These are phyloP conservation scores for Cercis canadensis DNA, from an alignment of 306 rosid species.

Conservation along the genomic window DNA sequence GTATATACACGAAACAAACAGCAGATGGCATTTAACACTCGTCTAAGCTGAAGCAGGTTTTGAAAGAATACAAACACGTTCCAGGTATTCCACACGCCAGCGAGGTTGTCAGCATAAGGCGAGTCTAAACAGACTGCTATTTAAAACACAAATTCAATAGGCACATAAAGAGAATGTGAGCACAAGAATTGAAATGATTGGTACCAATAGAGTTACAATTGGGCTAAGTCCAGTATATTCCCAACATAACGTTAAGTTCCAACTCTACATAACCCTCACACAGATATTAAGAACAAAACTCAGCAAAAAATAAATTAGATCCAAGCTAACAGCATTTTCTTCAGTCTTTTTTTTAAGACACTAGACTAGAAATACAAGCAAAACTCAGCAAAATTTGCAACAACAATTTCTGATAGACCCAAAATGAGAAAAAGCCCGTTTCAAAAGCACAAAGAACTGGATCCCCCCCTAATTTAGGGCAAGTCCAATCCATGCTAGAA, in stretches of 20 bases:
- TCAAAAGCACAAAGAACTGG: slow-evolving; percentile 34
- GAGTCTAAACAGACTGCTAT: too few species aligned
- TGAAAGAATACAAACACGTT: too few species aligned
- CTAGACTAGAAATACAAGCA: slow-evolving; percentile 46
- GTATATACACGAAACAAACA: too few species aligned
- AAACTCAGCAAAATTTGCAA: slow-evolving; percentile 49
- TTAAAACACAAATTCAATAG: not conserved
- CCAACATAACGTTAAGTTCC: slow-evolving; percentile 10
- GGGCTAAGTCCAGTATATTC: not conserved
- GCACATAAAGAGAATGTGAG: too few species aligned
- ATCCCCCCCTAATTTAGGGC: slow-evolving; percentile 37
- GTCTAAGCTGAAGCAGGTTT: too few species aligned
- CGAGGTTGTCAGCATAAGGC: too few species aligned
- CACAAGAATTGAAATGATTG: too few species aligned
- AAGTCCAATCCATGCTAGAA: slow-evolving; percentile 39
- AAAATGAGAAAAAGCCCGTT: slow-evolving; percentile 40
- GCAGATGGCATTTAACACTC: too few species aligned
- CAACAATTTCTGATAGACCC: slow-evolving; percentile 39
- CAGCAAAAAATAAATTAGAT: slow-evolving; percentile 20
- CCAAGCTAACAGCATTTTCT: slow-evolving; percentile 35
- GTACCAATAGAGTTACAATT: not conserved
- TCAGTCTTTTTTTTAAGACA: slow-evolving; percentile 34
- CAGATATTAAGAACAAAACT: slow-evolving; percentile 33
- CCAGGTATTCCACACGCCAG: too few species aligned
- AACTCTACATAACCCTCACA: slow-evolving; percentile 35